Evolutionary conservation across 164 flowering plant species (phyloP), one percentile per base, ranked within the genome.

Genomic region (Malania oleifera): DNA sequence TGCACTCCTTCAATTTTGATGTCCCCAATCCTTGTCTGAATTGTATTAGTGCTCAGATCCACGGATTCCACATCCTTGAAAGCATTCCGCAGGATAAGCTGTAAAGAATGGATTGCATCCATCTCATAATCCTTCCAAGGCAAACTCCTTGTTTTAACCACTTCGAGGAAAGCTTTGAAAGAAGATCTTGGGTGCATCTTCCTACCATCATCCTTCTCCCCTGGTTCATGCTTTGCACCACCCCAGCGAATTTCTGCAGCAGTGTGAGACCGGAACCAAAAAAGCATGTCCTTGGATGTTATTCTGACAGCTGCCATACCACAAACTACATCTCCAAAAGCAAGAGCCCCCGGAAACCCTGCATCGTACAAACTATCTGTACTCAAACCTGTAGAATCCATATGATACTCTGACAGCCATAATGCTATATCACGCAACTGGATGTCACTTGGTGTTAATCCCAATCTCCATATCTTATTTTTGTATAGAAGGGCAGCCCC

Each of bases 81-180:
- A 24, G 92, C 69, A 65, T 84, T 87, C 59, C 98, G 78, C 43
- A 91, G 75, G 25, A 91, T 91, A 64, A 91, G 89, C 78, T 91
- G 98, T 80, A 91, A 67, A 19, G 98, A 91, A 66, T 91, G 98
- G 65, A 91, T 91, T 2, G 96, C 98, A 73, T 91, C 96, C 96
- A 91, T 89, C 74, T 91, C 98, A 80, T 60, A 86, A 70, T 91
- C 96, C 77, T 80, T 83, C 98, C 98, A 91, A 28, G 95, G 86
- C 24, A 75, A 57, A 71, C 98, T 85, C 75, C 95, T 80, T 2
- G 77, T 80, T 73, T 84, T 83, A 25, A 89, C 98, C 25, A 91
- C 98, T 66, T 91, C 96, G 38, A 91, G 89, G 63, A 91, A 91
- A 19, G 96, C 96, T 78, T 85, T 91, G 78, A 91, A 91, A 9